phyloP scores from a whole-genome alignment of 805 yeast species.

The Spathaspora gorwiae region DNA sequence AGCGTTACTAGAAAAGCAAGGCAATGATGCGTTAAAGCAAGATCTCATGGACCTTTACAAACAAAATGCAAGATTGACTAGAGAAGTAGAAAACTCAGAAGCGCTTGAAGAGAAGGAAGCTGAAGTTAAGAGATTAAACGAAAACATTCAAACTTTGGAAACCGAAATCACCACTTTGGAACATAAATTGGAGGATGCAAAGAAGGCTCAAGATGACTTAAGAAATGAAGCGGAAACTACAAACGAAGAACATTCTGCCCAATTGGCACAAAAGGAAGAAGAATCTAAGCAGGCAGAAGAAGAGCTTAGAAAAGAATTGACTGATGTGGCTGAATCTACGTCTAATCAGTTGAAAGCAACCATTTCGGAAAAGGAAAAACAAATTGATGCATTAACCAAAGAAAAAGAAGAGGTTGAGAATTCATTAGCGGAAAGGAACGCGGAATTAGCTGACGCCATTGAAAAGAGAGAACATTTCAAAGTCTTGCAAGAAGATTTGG shows the following conservation, averaged over 20 bases:
- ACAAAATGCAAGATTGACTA: not conserved
- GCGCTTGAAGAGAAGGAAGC: not conserved
- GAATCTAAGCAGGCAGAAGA: not conserved
- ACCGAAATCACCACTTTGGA: not conserved
- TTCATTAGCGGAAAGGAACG: not conserved
- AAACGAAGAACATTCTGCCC: not conserved
- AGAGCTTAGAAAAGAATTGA: not conserved
- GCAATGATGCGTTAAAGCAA: too few species aligned
- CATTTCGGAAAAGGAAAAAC: not conserved
- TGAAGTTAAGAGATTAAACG: not conserved
- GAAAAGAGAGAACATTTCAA: not conserved
- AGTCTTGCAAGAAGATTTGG: not conserved
- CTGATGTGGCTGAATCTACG: not conserved
- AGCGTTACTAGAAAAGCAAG: too few species aligned
- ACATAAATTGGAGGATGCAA: not conserved
- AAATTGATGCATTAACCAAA: not conserved
- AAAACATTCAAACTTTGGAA: constrained; percentile 1
- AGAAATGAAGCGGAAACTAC: not conserved
- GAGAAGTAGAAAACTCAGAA: not conserved
- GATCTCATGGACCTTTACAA: too few species aligned
- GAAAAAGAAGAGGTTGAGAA: not conserved
- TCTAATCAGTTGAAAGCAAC: too few species aligned
- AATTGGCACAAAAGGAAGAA: not conserved
- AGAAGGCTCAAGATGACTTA: not conserved
- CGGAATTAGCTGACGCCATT: not conserved